Evolutionary conservation across 1,284 basidiomycete genomes (phyloP).

Genomic region (Ustilago xerochloae): DNA sequence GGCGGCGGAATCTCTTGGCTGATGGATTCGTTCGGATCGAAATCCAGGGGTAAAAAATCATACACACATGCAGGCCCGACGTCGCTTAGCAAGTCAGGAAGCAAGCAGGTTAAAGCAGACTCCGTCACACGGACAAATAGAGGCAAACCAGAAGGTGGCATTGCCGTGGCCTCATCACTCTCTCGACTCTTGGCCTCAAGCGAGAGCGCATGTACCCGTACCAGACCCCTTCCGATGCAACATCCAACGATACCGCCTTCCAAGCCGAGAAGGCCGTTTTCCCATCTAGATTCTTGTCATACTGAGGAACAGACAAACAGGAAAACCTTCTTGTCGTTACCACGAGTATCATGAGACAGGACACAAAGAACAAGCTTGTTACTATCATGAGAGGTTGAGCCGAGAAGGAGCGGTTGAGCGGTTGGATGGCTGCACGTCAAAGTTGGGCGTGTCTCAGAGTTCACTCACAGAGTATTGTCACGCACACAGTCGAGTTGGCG

Average conservation of each 20-base stretch:
- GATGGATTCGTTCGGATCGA: background rate
- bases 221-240: background rate
- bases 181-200: no score
- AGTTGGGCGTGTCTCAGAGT: background rate
- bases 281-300: background rate
- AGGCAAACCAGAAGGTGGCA: background rate
- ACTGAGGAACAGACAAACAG: no score
- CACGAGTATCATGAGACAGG: no score
- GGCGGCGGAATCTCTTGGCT: background rate
- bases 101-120: no score
- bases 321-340: no score
- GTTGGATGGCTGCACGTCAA: background rate
- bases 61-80: background rate
- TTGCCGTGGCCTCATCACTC: no score
- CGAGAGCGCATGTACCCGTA: background rate
- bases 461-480: background rate
- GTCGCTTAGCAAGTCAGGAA: no score
- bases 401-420: background rate
- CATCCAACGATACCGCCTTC: background rate
- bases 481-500: background rate
- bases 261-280: background rate
- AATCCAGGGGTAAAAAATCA: constrained; percentile 9
- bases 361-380: no score
- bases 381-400: no score
- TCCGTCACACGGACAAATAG: constrained; percentile 1